Percentiles rank a stretch among this genome's conserved stretches.
phyloP scores from a whole-genome alignment of 2,329 filamentous ascomycete genomes.

The Didymella keratinophila region DNA sequence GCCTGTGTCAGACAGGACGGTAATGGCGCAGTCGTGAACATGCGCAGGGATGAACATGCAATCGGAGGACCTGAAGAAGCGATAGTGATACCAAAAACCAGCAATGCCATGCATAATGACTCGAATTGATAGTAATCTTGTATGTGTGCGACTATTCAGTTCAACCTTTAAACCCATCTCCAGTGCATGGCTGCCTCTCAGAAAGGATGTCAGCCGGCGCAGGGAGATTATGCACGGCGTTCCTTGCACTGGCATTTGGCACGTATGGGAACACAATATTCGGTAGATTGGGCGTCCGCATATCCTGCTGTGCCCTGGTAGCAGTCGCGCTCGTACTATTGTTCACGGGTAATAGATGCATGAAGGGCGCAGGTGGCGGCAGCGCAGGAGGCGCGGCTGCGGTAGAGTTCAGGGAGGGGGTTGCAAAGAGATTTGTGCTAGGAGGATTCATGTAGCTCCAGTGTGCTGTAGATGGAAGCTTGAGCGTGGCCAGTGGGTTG shows the following conservation, averaged over 20 bases:
- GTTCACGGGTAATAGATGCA: not conserved
- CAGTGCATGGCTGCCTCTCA: slow-evolving; percentile 12
- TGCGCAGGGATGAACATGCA: no score
- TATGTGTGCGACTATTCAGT: slow-evolving; percentile 14
- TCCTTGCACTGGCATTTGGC: slow-evolving; percentile 36
- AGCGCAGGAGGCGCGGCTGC: slow-evolving; percentile 2
- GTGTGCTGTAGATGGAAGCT: slow-evolving; percentile 26
- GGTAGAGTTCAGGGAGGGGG: no score
- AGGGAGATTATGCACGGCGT: slow-evolving; percentile 41
- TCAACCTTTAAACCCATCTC: slow-evolving; percentile 23
- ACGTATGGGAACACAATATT: slow-evolving; percentile 45
- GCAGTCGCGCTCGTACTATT: no score
- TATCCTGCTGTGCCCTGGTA: slow-evolving; percentile 1
- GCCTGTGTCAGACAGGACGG: slow-evolving; percentile 57
- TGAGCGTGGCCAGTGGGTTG: slow-evolving; percentile 42
- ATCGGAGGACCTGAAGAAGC: no score
- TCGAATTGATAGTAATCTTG: no score
- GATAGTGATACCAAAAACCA: no score
- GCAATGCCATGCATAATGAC: no score
- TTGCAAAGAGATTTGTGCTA: not conserved
- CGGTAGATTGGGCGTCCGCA: slow-evolving; percentile 41
- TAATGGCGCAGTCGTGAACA: slow-evolving; percentile 3
- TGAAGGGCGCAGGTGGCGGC: slow-evolving; percentile 3
- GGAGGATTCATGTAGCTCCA: slow-evolving; percentile 15
- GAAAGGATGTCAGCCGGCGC: slow-evolving; percentile 45